Evolutionary conservation across 768 basidiomycete species (phyloP).

Genomic region (Crassisporium funariophilum): DNA sequence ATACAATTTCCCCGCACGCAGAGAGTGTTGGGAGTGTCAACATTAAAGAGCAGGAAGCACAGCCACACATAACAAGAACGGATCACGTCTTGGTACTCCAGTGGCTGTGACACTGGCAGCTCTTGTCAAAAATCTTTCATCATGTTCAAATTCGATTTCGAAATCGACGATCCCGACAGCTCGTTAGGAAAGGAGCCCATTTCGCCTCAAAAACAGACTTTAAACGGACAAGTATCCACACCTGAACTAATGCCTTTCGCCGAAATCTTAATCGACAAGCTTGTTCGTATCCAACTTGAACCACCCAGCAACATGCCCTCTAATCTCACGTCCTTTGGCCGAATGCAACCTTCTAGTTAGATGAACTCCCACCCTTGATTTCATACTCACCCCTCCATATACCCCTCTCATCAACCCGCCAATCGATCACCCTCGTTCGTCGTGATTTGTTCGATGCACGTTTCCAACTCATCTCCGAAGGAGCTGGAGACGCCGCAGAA

Average conservation of each 20-base stretch:
- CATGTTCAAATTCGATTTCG: conserved; percentile 77
- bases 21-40: no score
- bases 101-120: no score
- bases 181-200: conserved; percentile 17
- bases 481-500: conserved; percentile 30
- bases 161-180: conserved; percentile 47
- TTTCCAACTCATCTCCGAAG: conserved; percentile 84
- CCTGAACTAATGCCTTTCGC: conserved; percentile 24
- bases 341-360: conserved; percentile 54
- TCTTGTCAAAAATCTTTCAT: no score
- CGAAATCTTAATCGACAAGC: conserved; percentile 34
- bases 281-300: conserved; percentile 33
- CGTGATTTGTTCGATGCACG: conserved; percentile 94
- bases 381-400: conserved; percentile 77
- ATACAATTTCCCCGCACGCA: no score
- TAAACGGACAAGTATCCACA: background rate
- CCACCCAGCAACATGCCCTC: conserved; percentile 11
- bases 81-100: no score
- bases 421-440: conserved; percentile 53
- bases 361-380: conserved; percentile 67
- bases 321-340: conserved; percentile 8
- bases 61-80: no score
- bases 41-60: no score
- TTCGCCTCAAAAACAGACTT: conserved; percentile 1
- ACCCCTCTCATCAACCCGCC: conserved; percentile 39